Evolutionary conservation across 2,329 filamentous ascomycete genomes (phyloP), one percentile per base, ranked within the genome.

Genomic region (Macrophomina tecta): DNA sequence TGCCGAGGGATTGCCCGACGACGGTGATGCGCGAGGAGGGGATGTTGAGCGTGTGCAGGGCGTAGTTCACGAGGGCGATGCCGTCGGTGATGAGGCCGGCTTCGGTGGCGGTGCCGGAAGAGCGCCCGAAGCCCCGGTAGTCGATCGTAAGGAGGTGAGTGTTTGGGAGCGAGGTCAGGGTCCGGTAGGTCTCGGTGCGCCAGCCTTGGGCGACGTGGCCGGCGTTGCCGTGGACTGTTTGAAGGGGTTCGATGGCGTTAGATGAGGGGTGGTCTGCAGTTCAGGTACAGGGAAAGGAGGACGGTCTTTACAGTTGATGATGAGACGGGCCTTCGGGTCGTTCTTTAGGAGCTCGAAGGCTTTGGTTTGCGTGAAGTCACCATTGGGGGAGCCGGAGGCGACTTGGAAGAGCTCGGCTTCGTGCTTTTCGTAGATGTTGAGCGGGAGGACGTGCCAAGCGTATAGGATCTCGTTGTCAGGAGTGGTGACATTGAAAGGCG

Each of bases 391-490:
- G 78, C 81, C 83, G 77, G 86, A 68, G 23, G 72, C 69, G 52
- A 68, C 69, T 14, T 71, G 72, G 5, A 5, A 23, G 12, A 96
- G 81, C 14, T 82, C 80, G 28, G 83, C 79, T 73, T 96, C 91
- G 72, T 97, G 86, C 70, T 90, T 84, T 6, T 88, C 82, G 76
- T 96, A 97, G 0, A 92, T 82, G 62, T 90, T 88, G 6, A 96
- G 79, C 0, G 94, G 94, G 58, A 97, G 81, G 65, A 98, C 85
- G 74, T 97, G 94, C 94, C 94, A 98, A 32, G 91, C 91, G 75
- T 95, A 96, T 18, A 98, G 81, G 2, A 83, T 87, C 77, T 94
- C 90, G 46, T 89, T 87, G 76, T 97, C 94, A 1, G 87, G 82
- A 0, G 93, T 95, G 4, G 80, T 81, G 45, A 98, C 80, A 56